A percentile compares a stretch with the other conserved stretches of the same genome.
Conservation (phyloP, 345 rosid genomes). For the Sisymbrium irio region DNA sequence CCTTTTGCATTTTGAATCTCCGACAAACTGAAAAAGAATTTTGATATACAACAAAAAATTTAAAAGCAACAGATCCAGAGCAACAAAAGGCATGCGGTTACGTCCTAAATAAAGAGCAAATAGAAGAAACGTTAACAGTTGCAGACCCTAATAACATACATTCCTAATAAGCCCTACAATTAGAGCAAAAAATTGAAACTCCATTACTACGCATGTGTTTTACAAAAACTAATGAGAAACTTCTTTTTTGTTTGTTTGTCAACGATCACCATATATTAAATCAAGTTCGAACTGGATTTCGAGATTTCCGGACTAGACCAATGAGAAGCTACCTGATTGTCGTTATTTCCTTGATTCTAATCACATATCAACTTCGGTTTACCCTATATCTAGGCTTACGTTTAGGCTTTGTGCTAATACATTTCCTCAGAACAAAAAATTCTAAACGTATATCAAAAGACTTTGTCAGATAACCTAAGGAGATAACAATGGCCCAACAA, state of each 20-base stretch:
- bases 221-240: neutral
- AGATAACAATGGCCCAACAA: neutral
- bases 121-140: neutral
- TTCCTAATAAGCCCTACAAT: neutral
- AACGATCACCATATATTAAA: no score
- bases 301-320: no score
- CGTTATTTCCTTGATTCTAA: neutral
- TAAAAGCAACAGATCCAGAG: constrained; percentile 23
- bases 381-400: constrained; percentile 8
- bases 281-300: no score
- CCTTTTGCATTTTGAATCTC: constrained; percentile 99
- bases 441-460: neutral
- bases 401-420: constrained; percentile 1
- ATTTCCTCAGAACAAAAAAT: constrained; percentile 7
- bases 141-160: constrained; percentile 1
- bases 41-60: constrained; percentile 29
- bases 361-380: constrained; percentile 5
- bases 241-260: no score
- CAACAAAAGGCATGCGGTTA: constrained; percentile 7
- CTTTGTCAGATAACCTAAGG: neutral
- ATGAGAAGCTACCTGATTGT: neutral
- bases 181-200: neutral
- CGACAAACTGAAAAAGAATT: constrained; percentile 60
- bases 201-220: neutral
- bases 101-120: neutral